Conservation (phyloP, 1,139 yeast species). For the Cylindricascospora bacillispora region DNA sequence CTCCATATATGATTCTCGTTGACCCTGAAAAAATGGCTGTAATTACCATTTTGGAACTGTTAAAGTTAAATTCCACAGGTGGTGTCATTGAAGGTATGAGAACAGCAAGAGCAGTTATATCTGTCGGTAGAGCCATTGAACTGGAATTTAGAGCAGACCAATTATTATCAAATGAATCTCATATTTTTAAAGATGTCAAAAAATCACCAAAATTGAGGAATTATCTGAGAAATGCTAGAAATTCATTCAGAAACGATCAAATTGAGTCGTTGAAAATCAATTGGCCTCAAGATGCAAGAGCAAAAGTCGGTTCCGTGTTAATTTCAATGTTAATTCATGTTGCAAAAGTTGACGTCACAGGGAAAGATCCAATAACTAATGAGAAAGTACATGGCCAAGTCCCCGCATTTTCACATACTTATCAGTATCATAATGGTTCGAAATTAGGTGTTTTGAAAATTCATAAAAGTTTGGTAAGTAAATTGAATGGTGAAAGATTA, state of each 20-base stretch:
- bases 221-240: conserved; percentile 26
- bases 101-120: conserved; percentile 67
- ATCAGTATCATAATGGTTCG: conserved; percentile 68
- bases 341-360: conserved; percentile 69
- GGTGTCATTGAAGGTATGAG: conserved; percentile 78
- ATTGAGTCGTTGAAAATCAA: conserved; percentile 29
- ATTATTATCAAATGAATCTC: conserved; percentile 45
- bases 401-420: conserved; percentile 86
- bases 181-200: conserved; percentile 31
- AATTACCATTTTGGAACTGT: conserved; percentile 67
- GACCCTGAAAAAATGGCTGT: conserved; percentile 75
- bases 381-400: conserved; percentile 52
- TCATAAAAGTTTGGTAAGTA: conserved; percentile 55
- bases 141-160: conserved; percentile 66
- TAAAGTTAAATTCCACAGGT: conserved; percentile 63
- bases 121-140: conserved; percentile 79
- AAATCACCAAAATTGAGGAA: conserved; percentile 25
- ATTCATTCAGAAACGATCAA: conserved; percentile 26
- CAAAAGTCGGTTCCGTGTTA: conserved; percentile 73
- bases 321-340: conserved; percentile 66
- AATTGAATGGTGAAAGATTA: conserved; percentile 54
- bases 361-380: conserved; percentile 68
- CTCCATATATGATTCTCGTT: conserved; percentile 63
- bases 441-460: conserved; percentile 71
- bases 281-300: conserved; percentile 59